Base-by-base conservation (phyloP, 2,329 filamentous ascomycete genomes). In the Fusarium heterosporum region DNA sequence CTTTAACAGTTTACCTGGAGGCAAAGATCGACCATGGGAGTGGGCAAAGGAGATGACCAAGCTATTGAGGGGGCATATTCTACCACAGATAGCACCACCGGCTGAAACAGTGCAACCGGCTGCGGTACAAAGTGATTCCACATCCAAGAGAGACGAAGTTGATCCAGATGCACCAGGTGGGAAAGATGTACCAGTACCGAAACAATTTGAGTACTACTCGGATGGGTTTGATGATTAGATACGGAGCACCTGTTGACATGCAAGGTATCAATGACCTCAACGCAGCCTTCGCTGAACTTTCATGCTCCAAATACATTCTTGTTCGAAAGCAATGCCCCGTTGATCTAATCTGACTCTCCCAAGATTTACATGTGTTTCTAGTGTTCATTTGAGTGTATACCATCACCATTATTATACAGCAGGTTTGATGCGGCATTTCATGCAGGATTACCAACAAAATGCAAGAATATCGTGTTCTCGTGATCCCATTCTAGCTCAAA, bases 1-100 rank as follows among this genome's bases (percentile, higher is more conserved):
- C 76, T 97, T 95, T 80, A 96, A 97, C 80, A 87, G 90, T 55
- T 76, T 89, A 58, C 91, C 92, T 0, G 90, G 89, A 2, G 89
- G 86, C 25, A 75, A 74, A 3, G 80, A 81, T 13, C 79, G 83
- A 55, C 91, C 92, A 0, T 95, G 90, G 90, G 83, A 91, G 68
- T 97, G 93, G 93, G 92, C 91, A 0, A 84, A 83, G 45, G 83
- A 84, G 56, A 89, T 96, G 83, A 88, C 88, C 0, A 75, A 64
- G 40, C 74, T 80, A 56, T 66, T 81, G 66, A 74, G 82, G 40
- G 55, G 72, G 3, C 72, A 77, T 50, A 19, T 69, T 12, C 16
- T 69, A 2, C 25, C 53, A 2, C 45, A 61, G 3, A 16, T 28
- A 13, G 10, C 54, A 13, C 46, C 60, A 10, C 19, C 22, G 14